Evolutionary conservation across 2,329 filamentous ascomycete genomes (phyloP).

Genomic region (Trichophyton verrucosum): DNA sequence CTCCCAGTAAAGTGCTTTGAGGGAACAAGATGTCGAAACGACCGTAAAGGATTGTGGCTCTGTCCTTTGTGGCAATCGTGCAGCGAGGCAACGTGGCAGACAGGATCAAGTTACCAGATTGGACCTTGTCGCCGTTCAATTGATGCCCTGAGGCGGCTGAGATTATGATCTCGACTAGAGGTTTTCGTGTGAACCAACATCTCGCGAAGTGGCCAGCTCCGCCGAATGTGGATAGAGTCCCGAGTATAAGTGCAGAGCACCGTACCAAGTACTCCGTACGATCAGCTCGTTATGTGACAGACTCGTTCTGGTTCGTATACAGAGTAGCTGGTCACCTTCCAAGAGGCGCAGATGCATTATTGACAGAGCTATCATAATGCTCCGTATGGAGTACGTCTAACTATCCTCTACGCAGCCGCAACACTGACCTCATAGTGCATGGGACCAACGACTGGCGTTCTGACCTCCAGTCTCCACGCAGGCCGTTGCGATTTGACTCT

Average conservation of each 20-base stretch:
- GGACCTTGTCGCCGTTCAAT: constrained; percentile 3
- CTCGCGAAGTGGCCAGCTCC: background rate
- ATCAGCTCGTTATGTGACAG: background rate
- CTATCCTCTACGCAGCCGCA: background rate
- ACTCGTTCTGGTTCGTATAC: background rate
- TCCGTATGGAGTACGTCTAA: background rate
- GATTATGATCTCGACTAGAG: background rate
- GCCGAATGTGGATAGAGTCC: background rate
- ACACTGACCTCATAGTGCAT: constrained; percentile 3
- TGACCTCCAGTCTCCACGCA: background rate
- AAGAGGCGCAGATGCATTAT: background rate
- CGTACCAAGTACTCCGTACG: background rate
- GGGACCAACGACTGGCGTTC: background rate
- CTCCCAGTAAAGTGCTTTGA: background rate
- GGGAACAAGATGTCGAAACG: background rate
- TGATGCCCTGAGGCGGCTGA: background rate
- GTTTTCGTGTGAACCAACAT: background rate
- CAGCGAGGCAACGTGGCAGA: constrained; percentile 2
- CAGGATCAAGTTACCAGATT: constrained; percentile 1
- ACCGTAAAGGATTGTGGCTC: background rate
- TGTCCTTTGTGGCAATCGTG: background rate
- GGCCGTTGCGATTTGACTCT: background rate
- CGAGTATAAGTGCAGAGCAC: background rate
- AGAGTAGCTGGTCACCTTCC: background rate
- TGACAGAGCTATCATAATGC: background rate